phyloP scores from a whole-genome alignment of 2,329 filamentous ascomycete species.

The Fusarium tanahbumbuense region DNA sequence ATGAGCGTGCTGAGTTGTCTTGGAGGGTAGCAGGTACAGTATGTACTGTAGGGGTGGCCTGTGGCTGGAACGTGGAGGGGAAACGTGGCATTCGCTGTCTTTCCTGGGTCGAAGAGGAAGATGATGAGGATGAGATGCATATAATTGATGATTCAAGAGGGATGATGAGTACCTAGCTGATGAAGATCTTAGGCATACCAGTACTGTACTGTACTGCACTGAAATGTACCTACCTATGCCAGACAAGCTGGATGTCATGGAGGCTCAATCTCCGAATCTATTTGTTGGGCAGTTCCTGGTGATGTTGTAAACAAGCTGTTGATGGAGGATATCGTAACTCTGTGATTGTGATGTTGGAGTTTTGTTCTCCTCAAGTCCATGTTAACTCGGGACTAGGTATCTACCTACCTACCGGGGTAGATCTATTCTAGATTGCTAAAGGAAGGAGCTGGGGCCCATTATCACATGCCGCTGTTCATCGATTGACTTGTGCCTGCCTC shows the following conservation, averaged over 20 bases:
- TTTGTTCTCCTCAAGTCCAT: background rate
- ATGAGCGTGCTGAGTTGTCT: background rate
- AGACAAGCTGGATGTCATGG: background rate
- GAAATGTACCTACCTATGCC: background rate
- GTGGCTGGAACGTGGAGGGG: background rate
- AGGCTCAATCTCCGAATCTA: no score
- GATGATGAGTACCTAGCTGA: background rate
- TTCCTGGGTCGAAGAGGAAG: background rate
- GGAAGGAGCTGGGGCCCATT: conserved; percentile 24
- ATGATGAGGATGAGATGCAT: background rate
- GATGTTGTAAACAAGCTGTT: background rate
- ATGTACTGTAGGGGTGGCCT: background rate
- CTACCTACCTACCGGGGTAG: no score
- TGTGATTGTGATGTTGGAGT: background rate
- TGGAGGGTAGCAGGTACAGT: background rate
- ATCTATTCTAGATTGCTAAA: background rate
- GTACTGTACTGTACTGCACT: background rate
- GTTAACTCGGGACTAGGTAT: background rate
- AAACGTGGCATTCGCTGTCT: background rate
- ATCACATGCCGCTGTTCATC: conserved; percentile 37
- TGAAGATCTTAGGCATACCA: background rate
- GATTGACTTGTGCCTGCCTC: conserved; percentile 4
- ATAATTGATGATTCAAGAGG: background rate
- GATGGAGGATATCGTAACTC: background rate
- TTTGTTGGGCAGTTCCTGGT: background rate